Evolutionary conservation across 805 yeast species (phyloP).

Genomic region (Saccharomyces mikatae): DNA sequence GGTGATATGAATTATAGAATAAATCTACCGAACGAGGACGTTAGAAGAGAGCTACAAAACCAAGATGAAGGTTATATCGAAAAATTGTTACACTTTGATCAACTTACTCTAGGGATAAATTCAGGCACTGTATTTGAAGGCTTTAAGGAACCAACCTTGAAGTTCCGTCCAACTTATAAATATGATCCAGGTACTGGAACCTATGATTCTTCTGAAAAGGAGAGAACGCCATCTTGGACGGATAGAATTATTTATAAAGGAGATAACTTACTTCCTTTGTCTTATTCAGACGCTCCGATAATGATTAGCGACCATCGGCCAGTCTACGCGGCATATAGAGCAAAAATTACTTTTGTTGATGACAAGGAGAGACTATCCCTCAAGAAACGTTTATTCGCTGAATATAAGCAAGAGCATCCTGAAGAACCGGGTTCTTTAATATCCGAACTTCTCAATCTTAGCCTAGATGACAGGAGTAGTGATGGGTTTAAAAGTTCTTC

Average conservation of each 20-base stretch:
- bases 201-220: constrained; percentile 88
- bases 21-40: constrained; percentile 62
- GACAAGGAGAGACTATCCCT: constrained; percentile 49
- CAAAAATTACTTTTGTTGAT: constrained; percentile 62
- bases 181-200: constrained; percentile 73
- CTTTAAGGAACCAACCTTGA: constrained; percentile 68
- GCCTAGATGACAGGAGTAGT: constrained; percentile 6
- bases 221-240: constrained; percentile 93
- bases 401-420: constrained; percentile 37
- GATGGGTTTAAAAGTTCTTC: background rate
- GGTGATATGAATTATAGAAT: constrained; percentile 92
- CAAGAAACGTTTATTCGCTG: constrained; percentile 50
- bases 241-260: constrained; percentile 76
- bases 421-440: constrained; percentile 19
- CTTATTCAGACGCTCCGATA: constrained; percentile 61
- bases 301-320: constrained; percentile 86
- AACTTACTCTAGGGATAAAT: constrained; percentile 66
- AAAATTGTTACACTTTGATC: constrained; percentile 63
- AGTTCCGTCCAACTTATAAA: constrained; percentile 85
- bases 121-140: constrained; percentile 64
- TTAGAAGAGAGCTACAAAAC: constrained; percentile 44
- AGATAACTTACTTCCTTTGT: constrained; percentile 46
- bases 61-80: constrained; percentile 34
- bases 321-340: constrained; percentile 70
- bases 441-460: constrained; percentile 14